Conservation (phyloP, 2,329 filamentous ascomycete species). For the Kalmusia sp. region DNA sequence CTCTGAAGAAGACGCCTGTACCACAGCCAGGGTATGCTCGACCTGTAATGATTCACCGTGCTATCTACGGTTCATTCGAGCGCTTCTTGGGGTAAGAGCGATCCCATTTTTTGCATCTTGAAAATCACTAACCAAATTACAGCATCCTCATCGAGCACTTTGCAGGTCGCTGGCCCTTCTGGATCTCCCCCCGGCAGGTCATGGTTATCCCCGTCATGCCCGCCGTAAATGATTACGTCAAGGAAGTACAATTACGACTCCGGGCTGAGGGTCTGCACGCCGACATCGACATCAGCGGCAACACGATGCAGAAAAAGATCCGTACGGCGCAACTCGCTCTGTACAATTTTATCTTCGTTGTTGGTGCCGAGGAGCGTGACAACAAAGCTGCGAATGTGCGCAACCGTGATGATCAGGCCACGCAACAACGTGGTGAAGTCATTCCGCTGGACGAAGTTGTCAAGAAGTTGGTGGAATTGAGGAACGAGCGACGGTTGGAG, state of each 20-base stretch:
- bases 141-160: slow-evolving; percentile 82
- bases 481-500: slow-evolving; percentile 51
- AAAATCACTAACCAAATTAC: slow-evolving; percentile 15
- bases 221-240: slow-evolving; percentile 73
- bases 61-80: slow-evolving; percentile 76
- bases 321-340: slow-evolving; percentile 79
- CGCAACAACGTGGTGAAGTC: slow-evolving; percentile 68
- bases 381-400: slow-evolving; percentile 67
- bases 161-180: slow-evolving; percentile 88
- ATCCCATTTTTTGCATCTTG: not conserved
- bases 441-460: slow-evolving; percentile 67
- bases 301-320: slow-evolving; percentile 91
- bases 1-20: slow-evolving; percentile 32
- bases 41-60: slow-evolving; percentile 87
- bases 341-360: slow-evolving; percentile 84
- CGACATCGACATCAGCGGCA: slow-evolving; percentile 74
- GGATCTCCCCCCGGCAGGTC: slow-evolving; percentile 84
- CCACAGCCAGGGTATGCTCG: slow-evolving; percentile 67
- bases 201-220: slow-evolving; percentile 80
- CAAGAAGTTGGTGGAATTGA: slow-evolving; percentile 56
- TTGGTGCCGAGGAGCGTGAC: slow-evolving; percentile 68
- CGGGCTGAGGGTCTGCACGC: slow-evolving; percentile 72
- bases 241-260: slow-evolving; percentile 74
- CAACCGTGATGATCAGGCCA: slow-evolving; percentile 68
- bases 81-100: slow-evolving; percentile 67